Evolutionary conservation across 371 early-diverging fungal genomes (phyloP).

Genomic region (Funneliformis caledonium): DNA sequence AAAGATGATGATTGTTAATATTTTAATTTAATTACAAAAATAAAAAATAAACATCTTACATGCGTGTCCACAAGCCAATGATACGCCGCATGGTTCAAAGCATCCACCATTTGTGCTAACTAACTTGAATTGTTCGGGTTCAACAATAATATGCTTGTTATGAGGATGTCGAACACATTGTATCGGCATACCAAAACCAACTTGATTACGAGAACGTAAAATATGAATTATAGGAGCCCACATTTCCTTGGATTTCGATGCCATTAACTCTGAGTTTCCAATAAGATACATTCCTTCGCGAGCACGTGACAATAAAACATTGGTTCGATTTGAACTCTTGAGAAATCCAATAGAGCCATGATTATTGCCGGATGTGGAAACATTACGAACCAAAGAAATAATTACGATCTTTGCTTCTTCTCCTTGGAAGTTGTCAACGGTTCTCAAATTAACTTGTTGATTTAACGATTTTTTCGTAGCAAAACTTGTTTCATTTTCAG

Average conservation of each 20-base stretch:
- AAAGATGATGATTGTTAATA: too few species aligned
- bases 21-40: too few species aligned
- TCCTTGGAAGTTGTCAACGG: slow-evolving; percentile 45
- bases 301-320: too few species aligned
- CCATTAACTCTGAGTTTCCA: slow-evolving; percentile 50
- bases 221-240: slow-evolving; percentile 49
- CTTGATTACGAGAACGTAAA: slow-evolving; percentile 40
- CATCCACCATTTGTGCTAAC: slow-evolving; percentile 51
- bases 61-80: slow-evolving; percentile 47
- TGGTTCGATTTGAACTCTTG: too few species aligned
- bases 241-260: slow-evolving; percentile 41
- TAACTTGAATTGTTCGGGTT: slow-evolving; percentile 25
- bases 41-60: neutral
- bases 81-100: slow-evolving; percentile 36
- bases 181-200: slow-evolving; percentile 52
- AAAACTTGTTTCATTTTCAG: slow-evolving; percentile 15
- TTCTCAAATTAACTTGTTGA: slow-evolving; percentile 23
- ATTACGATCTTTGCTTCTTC: slow-evolving; percentile 33
- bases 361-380: too few species aligned
- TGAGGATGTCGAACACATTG: slow-evolving; percentile 53
- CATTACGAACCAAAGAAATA: neutral
- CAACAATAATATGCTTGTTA: slow-evolving; percentile 28
- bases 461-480: neutral
- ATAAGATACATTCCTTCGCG: slow-evolving; percentile 54
- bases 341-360: too few species aligned